These are phyloP conservation scores for Cyphellophora europaea DNA, from an alignment of 2,329 filamentous ascomycete genomes.

Conservation along the genomic window DNA sequence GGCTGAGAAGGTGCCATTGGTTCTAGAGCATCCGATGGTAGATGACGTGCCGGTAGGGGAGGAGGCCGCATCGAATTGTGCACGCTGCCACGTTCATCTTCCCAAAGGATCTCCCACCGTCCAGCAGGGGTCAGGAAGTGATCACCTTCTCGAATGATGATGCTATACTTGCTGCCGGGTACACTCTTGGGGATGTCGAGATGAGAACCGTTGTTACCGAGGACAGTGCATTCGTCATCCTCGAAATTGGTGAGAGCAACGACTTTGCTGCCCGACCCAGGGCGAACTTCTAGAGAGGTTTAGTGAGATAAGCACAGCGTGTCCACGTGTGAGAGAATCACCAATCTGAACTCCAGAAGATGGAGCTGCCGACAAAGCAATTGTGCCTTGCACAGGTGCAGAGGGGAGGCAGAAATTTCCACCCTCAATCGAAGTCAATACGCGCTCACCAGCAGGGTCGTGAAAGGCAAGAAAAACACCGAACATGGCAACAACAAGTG, in stretches of 20 bases:
- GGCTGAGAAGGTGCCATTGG: too few species aligned
- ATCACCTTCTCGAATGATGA: constrained; percentile 7
- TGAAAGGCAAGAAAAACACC: constrained; percentile 5
- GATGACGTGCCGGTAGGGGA: constrained; percentile 2
- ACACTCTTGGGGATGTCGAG: constrained; percentile 8
- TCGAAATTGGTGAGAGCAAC: constrained; percentile 7
- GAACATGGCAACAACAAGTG: too few species aligned
- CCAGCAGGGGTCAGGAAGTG: constrained; percentile 7
- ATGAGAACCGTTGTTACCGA: constrained; percentile 2
- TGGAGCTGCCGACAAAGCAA: too few species aligned
- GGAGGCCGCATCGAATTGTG: constrained; percentile 9
- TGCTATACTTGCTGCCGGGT: constrained; percentile 5
- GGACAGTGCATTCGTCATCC: constrained; percentile 1
- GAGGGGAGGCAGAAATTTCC: too few species aligned
- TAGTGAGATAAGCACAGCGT: too few species aligned
- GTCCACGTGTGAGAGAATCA: too few species aligned
- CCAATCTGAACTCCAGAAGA: too few species aligned
- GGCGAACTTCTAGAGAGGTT: constrained; percentile 5
- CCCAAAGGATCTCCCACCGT: constrained; percentile 8
- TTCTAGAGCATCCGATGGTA: too few species aligned
- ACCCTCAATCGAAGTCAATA: too few species aligned
- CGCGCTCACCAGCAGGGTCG: too few species aligned
- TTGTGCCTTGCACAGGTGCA: not conserved
- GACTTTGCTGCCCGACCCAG: too few species aligned
- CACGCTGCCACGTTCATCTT: constrained; percentile 4